Evolutionary conservation across 129 eudicot species (phyloP), one percentile per base, ranked within the genome.

Genomic region (Artemisia annua): DNA sequence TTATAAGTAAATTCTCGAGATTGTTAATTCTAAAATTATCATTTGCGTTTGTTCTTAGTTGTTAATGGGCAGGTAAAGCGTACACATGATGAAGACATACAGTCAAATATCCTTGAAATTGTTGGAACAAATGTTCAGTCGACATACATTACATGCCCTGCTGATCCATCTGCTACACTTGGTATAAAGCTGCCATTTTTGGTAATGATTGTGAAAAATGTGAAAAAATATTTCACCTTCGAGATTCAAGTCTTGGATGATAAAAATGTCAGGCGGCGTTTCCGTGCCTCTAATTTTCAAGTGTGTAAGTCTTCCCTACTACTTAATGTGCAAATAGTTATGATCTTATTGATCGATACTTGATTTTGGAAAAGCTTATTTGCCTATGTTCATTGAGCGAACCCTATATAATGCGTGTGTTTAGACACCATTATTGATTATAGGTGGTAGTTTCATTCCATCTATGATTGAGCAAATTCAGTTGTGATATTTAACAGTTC

Each of bases 211-310:
- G 96, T 90, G 71, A 95, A 91, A 76, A 91, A 95, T 62, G 60
- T 86, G 73, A 95, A 87, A 84, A 90, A 95, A 74, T 95, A 88
- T 85, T 95, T 95, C 85, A 83, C 96, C 1, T 95, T 95, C 69
- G 99, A 95, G 89, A 95, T 95, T 80, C 99, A 95, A 72, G 85
- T 95, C 78, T 82, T 95, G 83, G 99, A 95, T 72, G 99, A 95
- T 74, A 95, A 91, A 82, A 95, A 95, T 70, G 99, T 95, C 83
- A 85, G 99, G 73, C 91, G 99, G 16, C 89, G 99, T 59, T 95
- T 95, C 53, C 99, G 99, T 19, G 91, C 99, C 86, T 95, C 99
- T 77, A 91, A 95, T 83, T 95, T 74, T 91, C 99, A 95, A 90
- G 99, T 95, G 82, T 86, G 99, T 86, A 95, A 90, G 94, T 95